These are phyloP conservation scores for Gamarada debralockiae DNA, from an alignment of 495 filamentous ascomycete genomes.

Conservation along the genomic window DNA sequence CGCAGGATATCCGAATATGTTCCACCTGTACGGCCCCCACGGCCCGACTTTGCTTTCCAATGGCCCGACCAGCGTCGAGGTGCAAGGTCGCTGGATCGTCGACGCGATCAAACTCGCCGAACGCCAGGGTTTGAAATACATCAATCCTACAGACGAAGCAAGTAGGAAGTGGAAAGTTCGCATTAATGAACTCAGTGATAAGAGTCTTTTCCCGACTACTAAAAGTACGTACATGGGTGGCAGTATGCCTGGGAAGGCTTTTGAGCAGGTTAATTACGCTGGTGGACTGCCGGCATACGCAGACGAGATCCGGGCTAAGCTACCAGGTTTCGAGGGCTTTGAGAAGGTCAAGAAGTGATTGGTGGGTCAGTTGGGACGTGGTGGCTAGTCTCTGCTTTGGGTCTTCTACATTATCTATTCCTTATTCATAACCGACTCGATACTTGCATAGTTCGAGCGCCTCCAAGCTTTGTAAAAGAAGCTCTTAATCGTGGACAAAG, in stretches of 20 bases:
- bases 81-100: slow-evolving; percentile 50
- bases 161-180: slow-evolving; percentile 43
- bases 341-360: slow-evolving; percentile 19
- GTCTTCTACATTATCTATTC: too few species aligned
- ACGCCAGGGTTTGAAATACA: slow-evolving; percentile 38
- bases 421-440: too few species aligned
- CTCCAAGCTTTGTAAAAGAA: too few species aligned
- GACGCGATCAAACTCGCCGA: slow-evolving; percentile 40
- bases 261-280: slow-evolving; percentile 41
- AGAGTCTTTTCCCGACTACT: slow-evolving; percentile 43
- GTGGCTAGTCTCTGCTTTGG: too few species aligned
- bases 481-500: too few species aligned
- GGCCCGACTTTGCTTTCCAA: slow-evolving; percentile 41
- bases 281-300: slow-evolving; percentile 37
- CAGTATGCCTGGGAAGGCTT: slow-evolving; percentile 44
- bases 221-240: slow-evolving; percentile 49
- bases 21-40: slow-evolving; percentile 35
- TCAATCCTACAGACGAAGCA: slow-evolving; percentile 41
- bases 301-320: slow-evolving; percentile 31
- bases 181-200: slow-evolving; percentile 35
- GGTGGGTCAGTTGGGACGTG: too few species aligned
- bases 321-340: slow-evolving; percentile 32
- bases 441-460: too few species aligned
- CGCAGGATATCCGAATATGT: slow-evolving; percentile 46
- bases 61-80: slow-evolving; percentile 46